Base-by-base conservation (phyloP, 2,329 filamentous ascomycete genomes). In the Apiospora kogelbergensis region DNA sequence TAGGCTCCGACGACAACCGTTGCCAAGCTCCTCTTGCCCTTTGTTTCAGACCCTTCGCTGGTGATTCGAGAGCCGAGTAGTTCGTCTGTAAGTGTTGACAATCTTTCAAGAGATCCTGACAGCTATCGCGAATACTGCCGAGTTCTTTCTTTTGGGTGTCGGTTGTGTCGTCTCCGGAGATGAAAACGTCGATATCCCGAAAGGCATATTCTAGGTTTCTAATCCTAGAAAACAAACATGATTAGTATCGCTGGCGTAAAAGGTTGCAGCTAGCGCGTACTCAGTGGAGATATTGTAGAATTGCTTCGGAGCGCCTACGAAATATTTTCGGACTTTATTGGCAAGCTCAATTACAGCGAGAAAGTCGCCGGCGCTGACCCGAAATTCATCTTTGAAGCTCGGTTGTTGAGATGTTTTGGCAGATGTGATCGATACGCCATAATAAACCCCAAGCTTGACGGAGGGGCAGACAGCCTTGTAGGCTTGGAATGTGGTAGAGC, bases 281-380 rank as follows among this genome's bases (percentile, higher is more conserved):
- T 78, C 72, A 24, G 67, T 42, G 11, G 71, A 73, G 17, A 76
- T 75, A 20, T 71, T 70, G 22, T 70, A 68, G 45, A 78, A 77
- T 57, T 79, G 74, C 10, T 65, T 65, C 13, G 77, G 76, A 2
- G 76, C 76, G 10, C 70, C 69, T 17, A 69, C 69, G 65, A 77
- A 79, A 20, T 75, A 70, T 63, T 74, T 75, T 53, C 76, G 72
- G 44, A 76, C 69, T 15, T 72, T 74, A 30, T 74, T 76, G 33
- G 69, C 72, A 63, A 78, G 72, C 30, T 77, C 68, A 26, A 78
- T 68, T 30, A 78, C 73, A 2, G 77, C 70, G 22, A 79, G 66
- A 26, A 79, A 74, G 66, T 80, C 80, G 6, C 77, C 78, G 20
- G 77, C 71, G 7, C 78, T 72, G 70, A 78, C 11, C 78, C 78